Percentiles rank a stretch among this genome's conserved stretches.
These are phyloP conservation scores for Botrytis paeoniae DNA, from an alignment of 2,329 filamentous ascomycete genomes.

Conservation along the genomic window DNA sequence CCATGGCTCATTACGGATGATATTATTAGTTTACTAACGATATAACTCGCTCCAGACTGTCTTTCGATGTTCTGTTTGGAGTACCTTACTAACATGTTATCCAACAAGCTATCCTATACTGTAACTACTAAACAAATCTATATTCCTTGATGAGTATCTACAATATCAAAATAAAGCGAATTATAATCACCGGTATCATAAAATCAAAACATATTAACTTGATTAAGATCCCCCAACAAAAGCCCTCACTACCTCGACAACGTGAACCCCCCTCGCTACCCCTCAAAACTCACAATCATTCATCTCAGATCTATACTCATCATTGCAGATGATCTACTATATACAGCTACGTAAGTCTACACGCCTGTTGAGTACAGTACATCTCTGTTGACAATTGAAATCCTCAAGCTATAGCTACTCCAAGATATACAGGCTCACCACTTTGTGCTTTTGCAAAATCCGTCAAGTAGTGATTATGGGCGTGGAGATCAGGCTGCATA, in stretches of 20 bases:
- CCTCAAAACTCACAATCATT: neutral
- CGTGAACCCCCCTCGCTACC: no score
- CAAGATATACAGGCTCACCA: neutral
- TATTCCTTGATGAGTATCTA: no score
- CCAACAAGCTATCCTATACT: neutral
- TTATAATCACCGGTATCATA: no score
- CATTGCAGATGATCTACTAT: neutral
- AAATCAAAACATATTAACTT: no score
- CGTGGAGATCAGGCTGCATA: no score
- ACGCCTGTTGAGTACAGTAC: neutral
- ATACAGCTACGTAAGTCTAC: neutral
- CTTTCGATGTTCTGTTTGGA: no score
- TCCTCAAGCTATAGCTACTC: neutral
- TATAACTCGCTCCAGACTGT: neutral
- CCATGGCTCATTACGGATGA: neutral
- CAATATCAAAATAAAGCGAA: no score
- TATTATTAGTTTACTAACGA: neutral
- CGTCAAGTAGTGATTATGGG: no score
- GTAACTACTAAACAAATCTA: no score
- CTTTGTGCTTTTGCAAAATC: neutral
- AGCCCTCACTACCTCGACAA: no score
- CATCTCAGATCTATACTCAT: neutral
- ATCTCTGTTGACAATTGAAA: neutral
- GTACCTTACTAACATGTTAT: no score
- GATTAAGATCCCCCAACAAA: no score